Percentiles rank a stretch among this genome's conserved stretches.
These are phyloP conservation scores for Pulicaria dysenterica DNA, from an alignment of 129 eudicot genomes.

Conservation along the genomic window DNA sequence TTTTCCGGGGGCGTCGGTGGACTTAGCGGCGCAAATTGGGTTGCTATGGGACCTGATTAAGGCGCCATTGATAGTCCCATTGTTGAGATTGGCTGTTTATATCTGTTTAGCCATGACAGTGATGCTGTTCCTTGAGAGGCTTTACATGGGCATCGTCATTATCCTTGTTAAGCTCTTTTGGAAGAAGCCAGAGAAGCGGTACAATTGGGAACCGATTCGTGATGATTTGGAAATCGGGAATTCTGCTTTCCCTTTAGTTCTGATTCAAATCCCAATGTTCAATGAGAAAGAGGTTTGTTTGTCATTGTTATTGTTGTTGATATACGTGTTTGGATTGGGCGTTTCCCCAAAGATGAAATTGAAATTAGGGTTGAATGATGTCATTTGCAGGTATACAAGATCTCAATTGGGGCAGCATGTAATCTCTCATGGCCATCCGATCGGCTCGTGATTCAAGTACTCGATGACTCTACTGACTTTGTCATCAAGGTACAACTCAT, in stretches of 20 bases:
- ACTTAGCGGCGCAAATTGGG: constrained; percentile 61
- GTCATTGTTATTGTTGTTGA: background rate
- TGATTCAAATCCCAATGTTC: constrained; percentile 88
- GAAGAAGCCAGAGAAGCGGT: constrained; percentile 76
- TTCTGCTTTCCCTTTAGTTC: constrained; percentile 65
- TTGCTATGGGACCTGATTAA: constrained; percentile 64
- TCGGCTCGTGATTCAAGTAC: constrained; percentile 93
- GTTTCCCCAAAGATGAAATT: too few relatives aligned
- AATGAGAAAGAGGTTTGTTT: constrained; percentile 81
- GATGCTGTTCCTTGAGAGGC: constrained; percentile 77
- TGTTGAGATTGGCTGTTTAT: constrained; percentile 54
- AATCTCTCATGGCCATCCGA: constrained; percentile 96
- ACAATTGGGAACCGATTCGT: constrained; percentile 64
- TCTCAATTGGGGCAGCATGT: constrained; percentile 98
- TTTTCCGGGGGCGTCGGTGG: constrained; percentile 62
- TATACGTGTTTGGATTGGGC: background rate
- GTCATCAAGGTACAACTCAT: constrained; percentile 65
- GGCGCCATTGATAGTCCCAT: constrained; percentile 72
- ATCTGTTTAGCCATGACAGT: constrained; percentile 62
- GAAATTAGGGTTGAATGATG: constrained; percentile 4
- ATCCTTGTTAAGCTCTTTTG: constrained; percentile 65
- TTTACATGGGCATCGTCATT: constrained; percentile 82
- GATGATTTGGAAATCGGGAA: constrained; percentile 77
- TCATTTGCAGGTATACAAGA: constrained; percentile 75
- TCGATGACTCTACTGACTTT: constrained; percentile 92